Evolutionary conservation across 768 basidiomycete genomes (phyloP), one percentile per base, ranked within the genome.

Genomic region (Mycena galopus): DNA sequence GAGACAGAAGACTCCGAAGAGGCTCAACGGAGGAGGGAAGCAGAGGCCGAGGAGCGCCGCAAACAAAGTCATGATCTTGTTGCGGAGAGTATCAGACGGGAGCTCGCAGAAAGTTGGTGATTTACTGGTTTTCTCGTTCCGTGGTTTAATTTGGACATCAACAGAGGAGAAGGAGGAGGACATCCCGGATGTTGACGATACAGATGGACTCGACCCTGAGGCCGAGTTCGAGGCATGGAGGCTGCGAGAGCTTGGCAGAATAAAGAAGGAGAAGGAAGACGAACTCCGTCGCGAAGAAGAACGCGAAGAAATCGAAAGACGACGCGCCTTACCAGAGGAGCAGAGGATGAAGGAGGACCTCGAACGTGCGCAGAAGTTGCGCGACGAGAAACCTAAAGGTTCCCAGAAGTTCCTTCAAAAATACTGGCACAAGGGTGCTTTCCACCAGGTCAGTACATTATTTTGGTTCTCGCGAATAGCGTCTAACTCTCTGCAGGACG

Each of bases 401-500:
- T 88, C 94, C 73, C 94, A 96, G 79, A 94, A 91, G 79, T 99
- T 99, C 83, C 82, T 99, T 73, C 96, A 99, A 81, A 99, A 98
- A 83, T 99, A 98, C 81, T 99, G 96, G 92, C 98, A 99, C 86
- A 98, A 97, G 83, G 98, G 98, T 77, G 98, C 97, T 71, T 99
- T 99, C 87, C 96, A 98, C 81, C 95, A 97, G 89, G 96, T 94
- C 70, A 35, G 77, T 78, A 10, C 27, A 37, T 11, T 5, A 14
- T 50, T 71, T 32, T 68, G 14, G 17, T 11, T 29, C 9, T 39
- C 23, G 12, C 8, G 27, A 25, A n/a, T 33, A 58, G 16, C 67
- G 69, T 27, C 62, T 63, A n/a, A 39, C 64, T 47, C 59, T 27
- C 55, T 73, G 44, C 79, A 94, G 96, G 97, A 98, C 81, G 90